These are phyloP conservation scores for Colletotrichum sp. DNA, from an alignment of 2,329 filamentous ascomycete species.

Conservation along the genomic window DNA sequence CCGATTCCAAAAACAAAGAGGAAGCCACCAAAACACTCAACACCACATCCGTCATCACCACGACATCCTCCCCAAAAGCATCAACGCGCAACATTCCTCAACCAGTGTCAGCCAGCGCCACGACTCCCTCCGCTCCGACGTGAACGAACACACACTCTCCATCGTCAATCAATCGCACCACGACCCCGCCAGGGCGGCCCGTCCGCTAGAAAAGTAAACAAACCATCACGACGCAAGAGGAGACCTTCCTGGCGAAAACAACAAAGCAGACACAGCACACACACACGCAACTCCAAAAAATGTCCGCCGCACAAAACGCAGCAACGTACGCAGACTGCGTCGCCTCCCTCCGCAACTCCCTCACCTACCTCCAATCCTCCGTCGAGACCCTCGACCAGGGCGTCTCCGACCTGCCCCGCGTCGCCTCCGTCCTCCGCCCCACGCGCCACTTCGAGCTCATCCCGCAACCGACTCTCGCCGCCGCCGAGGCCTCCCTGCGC, in stretches of 20 bases:
- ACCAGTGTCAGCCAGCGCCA: background rate
- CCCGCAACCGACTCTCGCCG: constrained; percentile 80
- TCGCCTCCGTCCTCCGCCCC: constrained; percentile 52
- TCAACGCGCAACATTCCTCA: background rate
- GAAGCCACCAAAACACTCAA: background rate
- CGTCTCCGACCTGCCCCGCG: constrained; percentile 63
- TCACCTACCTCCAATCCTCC: constrained; percentile 65
- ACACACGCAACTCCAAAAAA: too few relatives aligned
- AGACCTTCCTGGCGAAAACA: background rate
- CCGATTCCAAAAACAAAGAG: background rate
- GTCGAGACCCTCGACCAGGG: constrained; percentile 61
- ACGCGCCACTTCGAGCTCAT: constrained; percentile 91
- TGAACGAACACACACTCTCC: background rate
- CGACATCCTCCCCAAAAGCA: background rate
- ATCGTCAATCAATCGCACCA: background rate
- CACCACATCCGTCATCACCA: background rate
- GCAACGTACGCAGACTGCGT: constrained; percentile 62
- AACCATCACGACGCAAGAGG: background rate
- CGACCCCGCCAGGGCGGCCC: too few relatives aligned
- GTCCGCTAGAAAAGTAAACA: background rate
- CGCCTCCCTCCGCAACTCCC: constrained; percentile 62
- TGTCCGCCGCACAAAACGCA: constrained; percentile 4
- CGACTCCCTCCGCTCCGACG: background rate
- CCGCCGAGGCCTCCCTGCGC: constrained; percentile 83
- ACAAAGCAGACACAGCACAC: background rate